These are phyloP conservation scores for Phytophthora cactorum DNA, from an alignment of 352 stramenopile species.

Conservation along the genomic window DNA sequence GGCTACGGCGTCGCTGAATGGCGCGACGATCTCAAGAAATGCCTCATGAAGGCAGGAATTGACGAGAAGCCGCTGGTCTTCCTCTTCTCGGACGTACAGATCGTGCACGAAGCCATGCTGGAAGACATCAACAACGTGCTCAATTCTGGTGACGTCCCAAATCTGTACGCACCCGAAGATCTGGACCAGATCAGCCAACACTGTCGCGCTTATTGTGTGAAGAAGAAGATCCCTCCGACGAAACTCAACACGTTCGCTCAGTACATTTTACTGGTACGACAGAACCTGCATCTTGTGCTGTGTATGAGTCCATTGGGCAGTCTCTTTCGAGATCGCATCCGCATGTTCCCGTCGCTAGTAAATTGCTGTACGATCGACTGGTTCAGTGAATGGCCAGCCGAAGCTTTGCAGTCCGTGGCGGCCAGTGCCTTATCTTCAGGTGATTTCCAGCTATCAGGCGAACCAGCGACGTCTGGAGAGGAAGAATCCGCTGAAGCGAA, in stretches of 20 bases:
- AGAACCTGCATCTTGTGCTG: constrained; percentile 93
- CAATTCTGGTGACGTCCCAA: constrained; percentile 95
- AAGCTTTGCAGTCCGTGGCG: constrained; percentile 84
- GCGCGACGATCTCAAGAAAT: constrained; percentile 94
- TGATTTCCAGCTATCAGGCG: constrained; percentile 67
- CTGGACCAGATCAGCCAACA: constrained; percentile 92
- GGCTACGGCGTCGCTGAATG: constrained; percentile 94
- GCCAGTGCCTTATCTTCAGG: constrained; percentile 44
- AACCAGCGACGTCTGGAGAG: constrained; percentile 16
- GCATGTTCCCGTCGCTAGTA: constrained; percentile 90
- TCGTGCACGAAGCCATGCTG: constrained; percentile 95
- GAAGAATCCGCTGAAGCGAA: constrained; percentile 23
- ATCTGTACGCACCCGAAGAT: constrained; percentile 93
- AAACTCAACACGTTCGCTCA: constrained; percentile 96
- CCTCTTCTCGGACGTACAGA: constrained; percentile 95
- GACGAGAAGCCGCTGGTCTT: constrained; percentile 94
- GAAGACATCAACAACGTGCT: constrained; percentile 97
- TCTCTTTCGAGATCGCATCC: constrained; percentile 92
- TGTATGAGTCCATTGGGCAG: constrained; percentile 93
- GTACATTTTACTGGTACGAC: constrained; percentile 92
- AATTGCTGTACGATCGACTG: constrained; percentile 92
- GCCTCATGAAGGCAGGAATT: constrained; percentile 91
- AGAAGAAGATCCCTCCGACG: constrained; percentile 91
- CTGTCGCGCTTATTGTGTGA: constrained; percentile 90
- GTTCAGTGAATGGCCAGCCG: constrained; percentile 89